phyloP scores from a whole-genome alignment of 139 green algal genomes.

The Coelastrella sp. region DNA sequence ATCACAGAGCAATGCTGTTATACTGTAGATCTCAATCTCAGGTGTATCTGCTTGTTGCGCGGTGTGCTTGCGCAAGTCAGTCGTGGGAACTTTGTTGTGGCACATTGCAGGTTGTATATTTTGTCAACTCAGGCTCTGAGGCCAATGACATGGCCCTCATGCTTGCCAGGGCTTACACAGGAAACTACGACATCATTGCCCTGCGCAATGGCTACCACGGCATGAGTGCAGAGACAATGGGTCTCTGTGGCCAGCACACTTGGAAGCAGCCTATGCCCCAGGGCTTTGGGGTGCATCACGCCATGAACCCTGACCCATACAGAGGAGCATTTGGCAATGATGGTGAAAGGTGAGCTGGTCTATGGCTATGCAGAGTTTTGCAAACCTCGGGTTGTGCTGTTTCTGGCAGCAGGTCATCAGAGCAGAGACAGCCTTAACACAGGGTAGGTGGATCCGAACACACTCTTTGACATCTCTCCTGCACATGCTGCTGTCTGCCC shows the following conservation, averaged over 20 bases:
- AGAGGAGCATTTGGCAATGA: constrained; percentile 89
- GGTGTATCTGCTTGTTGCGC: neutral
- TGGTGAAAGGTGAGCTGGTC: constrained; percentile 60
- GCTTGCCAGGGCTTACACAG: constrained; percentile 80
- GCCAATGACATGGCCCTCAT: constrained; percentile 91
- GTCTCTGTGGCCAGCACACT: constrained; percentile 86
- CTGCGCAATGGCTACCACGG: constrained; percentile 97
- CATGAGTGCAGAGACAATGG: constrained; percentile 89
- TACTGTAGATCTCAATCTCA: no score
- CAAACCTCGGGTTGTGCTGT: neutral
- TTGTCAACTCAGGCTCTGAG: constrained; percentile 90
- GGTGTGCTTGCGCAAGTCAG: neutral
- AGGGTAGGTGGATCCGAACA: no score
- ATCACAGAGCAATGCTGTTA: no score
- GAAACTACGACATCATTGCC: constrained; percentile 91
- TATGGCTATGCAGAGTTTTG: no score
- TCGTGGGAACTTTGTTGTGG: neutral
- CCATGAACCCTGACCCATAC: constrained; percentile 95
- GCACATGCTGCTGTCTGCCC: neutral
- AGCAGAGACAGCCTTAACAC: neutral
- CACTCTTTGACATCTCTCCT: neutral
- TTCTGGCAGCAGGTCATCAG: neutral
- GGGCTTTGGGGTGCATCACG: constrained; percentile 91
- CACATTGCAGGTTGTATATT: constrained; percentile 72
- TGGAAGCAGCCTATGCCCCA: constrained; percentile 94